Evolutionary conservation across 1,284 basidiomycete species (phyloP).

Genomic region (Ustilago shanxiensis): DNA sequence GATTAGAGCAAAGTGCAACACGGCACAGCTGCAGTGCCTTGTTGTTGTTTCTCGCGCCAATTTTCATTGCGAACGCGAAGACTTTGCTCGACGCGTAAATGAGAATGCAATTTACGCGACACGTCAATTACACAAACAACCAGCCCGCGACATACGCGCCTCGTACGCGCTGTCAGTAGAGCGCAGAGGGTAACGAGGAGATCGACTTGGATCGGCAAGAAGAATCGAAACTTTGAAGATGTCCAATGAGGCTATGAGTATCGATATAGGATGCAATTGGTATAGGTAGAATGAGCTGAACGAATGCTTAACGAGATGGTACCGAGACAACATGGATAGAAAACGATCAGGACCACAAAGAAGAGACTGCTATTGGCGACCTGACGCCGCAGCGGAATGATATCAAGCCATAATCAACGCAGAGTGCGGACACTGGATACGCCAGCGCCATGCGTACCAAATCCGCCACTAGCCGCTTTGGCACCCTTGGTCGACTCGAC

Average conservation of each 20-base stretch:
- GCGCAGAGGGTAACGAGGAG: not conserved
- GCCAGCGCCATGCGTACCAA: slow-evolving; percentile 27
- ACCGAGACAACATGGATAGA: not conserved
- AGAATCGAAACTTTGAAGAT: not conserved
- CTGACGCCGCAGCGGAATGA: not conserved
- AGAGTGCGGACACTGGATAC: slow-evolving; percentile 40
- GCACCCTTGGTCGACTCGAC: slow-evolving; percentile 46
- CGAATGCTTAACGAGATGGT: slow-evolving; percentile 1
- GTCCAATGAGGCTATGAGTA: not conserved
- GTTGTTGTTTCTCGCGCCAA: slow-evolving; percentile 4
- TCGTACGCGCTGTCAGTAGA: not conserved
- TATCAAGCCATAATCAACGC: slow-evolving; percentile 16
- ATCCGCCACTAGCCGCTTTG: slow-evolving; percentile 21
- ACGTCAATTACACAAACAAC: slow-evolving; percentile 11
- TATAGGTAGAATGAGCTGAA: slow-evolving; percentile 1
- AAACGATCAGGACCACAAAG: not conserved
- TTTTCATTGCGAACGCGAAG: slow-evolving; percentile 6
- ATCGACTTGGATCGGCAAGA: not conserved
- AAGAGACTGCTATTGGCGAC: not conserved
- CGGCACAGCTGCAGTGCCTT: slow-evolving; percentile 36
- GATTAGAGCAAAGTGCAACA: not conserved
- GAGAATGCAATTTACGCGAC: slow-evolving; percentile 39
- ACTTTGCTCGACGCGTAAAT: slow-evolving; percentile 45
- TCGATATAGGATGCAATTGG: not conserved
- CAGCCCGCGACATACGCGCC: not conserved